Evolutionary conservation across 805 yeast genomes (phyloP).

Genomic region (Cyberlindnera americana): DNA sequence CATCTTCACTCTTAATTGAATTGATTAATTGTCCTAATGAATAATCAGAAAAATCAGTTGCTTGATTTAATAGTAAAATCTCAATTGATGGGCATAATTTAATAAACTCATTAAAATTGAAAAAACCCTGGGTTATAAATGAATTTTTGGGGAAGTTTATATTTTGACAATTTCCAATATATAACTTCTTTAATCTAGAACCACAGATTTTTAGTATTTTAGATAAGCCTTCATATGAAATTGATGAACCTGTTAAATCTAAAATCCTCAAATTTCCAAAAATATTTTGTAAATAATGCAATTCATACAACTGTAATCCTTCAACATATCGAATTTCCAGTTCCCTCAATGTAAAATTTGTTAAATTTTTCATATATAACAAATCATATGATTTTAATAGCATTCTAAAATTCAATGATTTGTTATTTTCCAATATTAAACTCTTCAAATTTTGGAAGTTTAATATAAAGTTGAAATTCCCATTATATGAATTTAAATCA

Average conservation of each 20-base stretch:
- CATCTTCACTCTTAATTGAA: slow-evolving; percentile 8
- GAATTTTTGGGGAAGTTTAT: slow-evolving; percentile 19
- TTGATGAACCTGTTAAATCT: slow-evolving; percentile 25
- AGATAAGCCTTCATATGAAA: slow-evolving; percentile 21
- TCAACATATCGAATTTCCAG: slow-evolving; percentile 17
- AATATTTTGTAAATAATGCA: slow-evolving; percentile 13
- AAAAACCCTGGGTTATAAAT: slow-evolving; percentile 15
- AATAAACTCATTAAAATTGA: slow-evolving; percentile 22
- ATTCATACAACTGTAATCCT: slow-evolving; percentile 14
- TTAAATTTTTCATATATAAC: slow-evolving; percentile 12
- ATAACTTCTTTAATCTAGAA: slow-evolving; percentile 10
- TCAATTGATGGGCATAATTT: slow-evolving; percentile 17
- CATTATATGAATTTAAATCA: slow-evolving; percentile 14
- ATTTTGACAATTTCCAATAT: slow-evolving; percentile 24
- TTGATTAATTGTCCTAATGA: slow-evolving; percentile 16
- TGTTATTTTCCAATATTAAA: slow-evolving; percentile 24
- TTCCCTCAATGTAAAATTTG: slow-evolving; percentile 21
- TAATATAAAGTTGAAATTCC: slow-evolving; percentile 23
- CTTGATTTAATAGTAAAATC: slow-evolving; percentile 22
- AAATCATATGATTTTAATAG: slow-evolving; percentile 19
- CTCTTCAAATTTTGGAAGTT: slow-evolving; percentile 18
- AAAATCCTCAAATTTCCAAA: slow-evolving; percentile 16
- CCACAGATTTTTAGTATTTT: slow-evolving; percentile 19
- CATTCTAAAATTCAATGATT: slow-evolving; percentile 17
- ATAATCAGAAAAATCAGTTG: slow-evolving; percentile 24